Conservation (phyloP, 768 basidiomycete species). For the Leccinum barrowsii region DNA sequence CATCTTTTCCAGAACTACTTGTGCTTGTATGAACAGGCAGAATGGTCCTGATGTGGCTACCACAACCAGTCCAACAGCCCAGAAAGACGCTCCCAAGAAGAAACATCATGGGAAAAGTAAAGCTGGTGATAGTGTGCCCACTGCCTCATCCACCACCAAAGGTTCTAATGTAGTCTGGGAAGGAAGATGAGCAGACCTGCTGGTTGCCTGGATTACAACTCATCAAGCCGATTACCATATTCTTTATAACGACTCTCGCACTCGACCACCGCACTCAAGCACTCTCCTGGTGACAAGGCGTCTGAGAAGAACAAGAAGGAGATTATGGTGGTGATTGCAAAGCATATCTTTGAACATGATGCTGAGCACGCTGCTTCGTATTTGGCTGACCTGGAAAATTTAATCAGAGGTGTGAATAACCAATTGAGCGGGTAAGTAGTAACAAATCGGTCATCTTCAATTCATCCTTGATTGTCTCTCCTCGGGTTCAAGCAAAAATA, state of each 20-base stretch:
- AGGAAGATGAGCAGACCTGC: no score
- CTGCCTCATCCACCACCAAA: no score
- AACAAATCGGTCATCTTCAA: not conserved
- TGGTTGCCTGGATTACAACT: no score
- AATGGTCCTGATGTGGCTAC: no score
- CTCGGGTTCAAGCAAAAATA: not conserved
- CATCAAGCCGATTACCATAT: not conserved
- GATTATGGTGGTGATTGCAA: not conserved
- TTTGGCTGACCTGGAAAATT: not conserved
- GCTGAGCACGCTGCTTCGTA: not conserved
- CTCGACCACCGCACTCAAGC: not conserved
- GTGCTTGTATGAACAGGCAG: no score
- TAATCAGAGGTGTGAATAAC: not conserved
- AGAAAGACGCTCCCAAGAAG: no score
- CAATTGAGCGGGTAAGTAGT: not conserved
- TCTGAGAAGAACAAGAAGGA: not conserved
- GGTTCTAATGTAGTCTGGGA: no score
- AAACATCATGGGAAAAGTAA: no score
- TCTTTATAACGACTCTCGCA: not conserved
- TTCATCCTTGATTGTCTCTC: not conserved
- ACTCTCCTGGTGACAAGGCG: not conserved
- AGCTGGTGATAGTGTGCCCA: no score
- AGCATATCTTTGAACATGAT: not conserved
- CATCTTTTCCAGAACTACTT: accelerated
- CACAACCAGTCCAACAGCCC: no score